A percentile compares a stretch with the other conserved stretches of the same genome.
These are phyloP conservation scores for Anthostomella pinea DNA, from an alignment of 2,329 filamentous ascomycete genomes.

Conservation along the genomic window DNA sequence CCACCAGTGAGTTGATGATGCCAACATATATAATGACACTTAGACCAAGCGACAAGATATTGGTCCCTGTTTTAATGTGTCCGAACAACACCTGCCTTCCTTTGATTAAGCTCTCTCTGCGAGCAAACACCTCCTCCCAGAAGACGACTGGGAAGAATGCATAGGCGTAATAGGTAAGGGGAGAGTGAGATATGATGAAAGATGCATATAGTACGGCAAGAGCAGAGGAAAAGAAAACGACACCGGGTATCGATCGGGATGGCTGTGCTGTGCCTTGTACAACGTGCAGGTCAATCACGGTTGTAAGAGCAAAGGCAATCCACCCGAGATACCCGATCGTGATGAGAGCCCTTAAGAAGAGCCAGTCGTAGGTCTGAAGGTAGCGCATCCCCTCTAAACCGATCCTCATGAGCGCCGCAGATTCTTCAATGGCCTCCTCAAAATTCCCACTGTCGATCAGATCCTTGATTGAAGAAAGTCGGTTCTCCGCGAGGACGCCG, in stretches of 20 bases:
- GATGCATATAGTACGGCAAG: constrained; percentile 75
- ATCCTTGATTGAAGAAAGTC: constrained; percentile 63
- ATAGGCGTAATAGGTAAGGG: constrained; percentile 84
- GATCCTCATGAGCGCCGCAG: constrained; percentile 71
- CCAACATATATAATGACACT: constrained; percentile 67
- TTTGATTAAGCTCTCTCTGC: constrained; percentile 64
- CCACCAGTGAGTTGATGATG: constrained; percentile 74
- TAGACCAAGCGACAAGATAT: constrained; percentile 57
- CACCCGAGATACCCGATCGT: constrained; percentile 91
- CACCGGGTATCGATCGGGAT: constrained; percentile 58
- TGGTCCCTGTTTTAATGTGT: constrained; percentile 60
- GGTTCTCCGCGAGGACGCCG: constrained; percentile 61
- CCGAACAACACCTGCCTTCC: constrained; percentile 68
- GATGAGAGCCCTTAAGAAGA: constrained; percentile 86
- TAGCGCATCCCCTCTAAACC: constrained; percentile 84
- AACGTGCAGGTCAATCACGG: constrained; percentile 84
- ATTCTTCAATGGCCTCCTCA: constrained; percentile 76
- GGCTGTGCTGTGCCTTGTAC: constrained; percentile 66
- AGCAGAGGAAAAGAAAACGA: constrained; percentile 68
- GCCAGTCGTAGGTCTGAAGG: constrained; percentile 97
- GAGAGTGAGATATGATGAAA: constrained; percentile 76
- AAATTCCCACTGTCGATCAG: constrained; percentile 65
- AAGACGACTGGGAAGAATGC: constrained; percentile 90
- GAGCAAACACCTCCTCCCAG: constrained; percentile 92
- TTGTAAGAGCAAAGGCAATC: constrained; percentile 89